phyloP scores from a whole-genome alignment of 2,329 filamentous ascomycete genomes.

The Coleophoma cylindrospora region DNA sequence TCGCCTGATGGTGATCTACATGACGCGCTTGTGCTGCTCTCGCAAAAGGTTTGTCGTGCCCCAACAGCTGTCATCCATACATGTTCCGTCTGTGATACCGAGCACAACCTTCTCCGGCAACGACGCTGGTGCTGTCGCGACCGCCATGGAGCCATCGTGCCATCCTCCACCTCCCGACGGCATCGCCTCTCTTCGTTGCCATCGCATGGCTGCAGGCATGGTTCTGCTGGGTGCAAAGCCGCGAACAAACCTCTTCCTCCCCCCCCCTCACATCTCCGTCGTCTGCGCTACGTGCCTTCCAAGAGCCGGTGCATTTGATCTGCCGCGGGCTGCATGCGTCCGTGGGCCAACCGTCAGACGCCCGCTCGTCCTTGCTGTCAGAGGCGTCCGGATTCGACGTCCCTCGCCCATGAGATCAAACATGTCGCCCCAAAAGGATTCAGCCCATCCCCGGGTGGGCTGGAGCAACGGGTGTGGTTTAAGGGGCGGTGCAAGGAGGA shows the following conservation, averaged over 20 bases:
- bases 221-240: no score
- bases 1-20: no score
- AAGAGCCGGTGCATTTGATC: conserved; percentile 1
- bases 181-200: no score
- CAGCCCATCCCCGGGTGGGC: conserved; percentile 3
- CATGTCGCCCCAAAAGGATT: conserved; percentile 10
- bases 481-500: not conserved
- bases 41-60: conserved; percentile 7
- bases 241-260: no score
- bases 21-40: not conserved
- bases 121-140: no score
- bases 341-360: conserved; percentile 23
- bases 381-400: conserved; percentile 13
- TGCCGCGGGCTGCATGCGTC: conserved; percentile 18
- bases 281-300: conserved; percentile 18
- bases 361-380: conserved; percentile 13
- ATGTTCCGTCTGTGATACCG: conserved; percentile 8
- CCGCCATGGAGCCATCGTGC: no score
- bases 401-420: conserved; percentile 17
- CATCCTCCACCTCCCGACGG: no score
- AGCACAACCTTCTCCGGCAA: not conserved
- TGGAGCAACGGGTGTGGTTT: conserved; percentile 1
- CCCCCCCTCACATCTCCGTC: conserved; percentile 12
- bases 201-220: conserved; percentile 15
- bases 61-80: conserved; percentile 10